Percentiles rank a stretch among this genome's conserved stretches.
Conservation (phyloP, 352 stramenopile species). For the Pythium phragmiticola region DNA sequence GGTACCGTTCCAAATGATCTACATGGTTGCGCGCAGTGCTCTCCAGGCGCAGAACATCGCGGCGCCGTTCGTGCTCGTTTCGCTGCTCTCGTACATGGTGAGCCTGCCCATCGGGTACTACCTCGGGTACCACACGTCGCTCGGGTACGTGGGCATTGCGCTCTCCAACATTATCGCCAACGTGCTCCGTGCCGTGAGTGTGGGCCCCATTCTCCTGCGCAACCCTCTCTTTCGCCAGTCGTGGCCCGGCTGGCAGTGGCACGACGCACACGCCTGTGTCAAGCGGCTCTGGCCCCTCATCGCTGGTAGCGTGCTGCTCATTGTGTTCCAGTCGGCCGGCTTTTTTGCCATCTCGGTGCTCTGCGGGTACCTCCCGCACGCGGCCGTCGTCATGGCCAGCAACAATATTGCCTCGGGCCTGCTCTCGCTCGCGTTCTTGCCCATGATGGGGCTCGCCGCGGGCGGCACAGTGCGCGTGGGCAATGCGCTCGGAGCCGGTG, state of each 20-base stretch:
- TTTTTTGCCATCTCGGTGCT: constrained; percentile 50
- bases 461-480: constrained; percentile 56
- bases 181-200: no score
- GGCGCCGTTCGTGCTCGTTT: constrained; percentile 42
- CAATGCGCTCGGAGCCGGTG: constrained; percentile 54
- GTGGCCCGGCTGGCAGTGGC: constrained; percentile 55
- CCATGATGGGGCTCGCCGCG: constrained; percentile 48
- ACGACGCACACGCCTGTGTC: constrained; percentile 33
- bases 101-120: constrained; percentile 47
- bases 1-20: constrained; percentile 48
- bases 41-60: constrained; percentile 72
- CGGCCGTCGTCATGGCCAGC: constrained; percentile 51
- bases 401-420: constrained; percentile 45
- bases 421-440: constrained; percentile 51
- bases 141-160: constrained; percentile 56
- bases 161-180: constrained; percentile 34
- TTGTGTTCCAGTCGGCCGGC: constrained; percentile 40
- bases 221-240: constrained; percentile 42
- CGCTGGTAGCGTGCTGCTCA: constrained; percentile 34
- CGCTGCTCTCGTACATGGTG: constrained; percentile 38
- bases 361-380: constrained; percentile 37
- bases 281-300: constrained; percentile 36
- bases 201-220: constrained; percentile 34
- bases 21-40: constrained; percentile 49
- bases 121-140: constrained; percentile 49